Conservation (phyloP, 2,329 filamentous ascomycete genomes). For the Stagonosporopsis cucurbitacearum region DNA sequence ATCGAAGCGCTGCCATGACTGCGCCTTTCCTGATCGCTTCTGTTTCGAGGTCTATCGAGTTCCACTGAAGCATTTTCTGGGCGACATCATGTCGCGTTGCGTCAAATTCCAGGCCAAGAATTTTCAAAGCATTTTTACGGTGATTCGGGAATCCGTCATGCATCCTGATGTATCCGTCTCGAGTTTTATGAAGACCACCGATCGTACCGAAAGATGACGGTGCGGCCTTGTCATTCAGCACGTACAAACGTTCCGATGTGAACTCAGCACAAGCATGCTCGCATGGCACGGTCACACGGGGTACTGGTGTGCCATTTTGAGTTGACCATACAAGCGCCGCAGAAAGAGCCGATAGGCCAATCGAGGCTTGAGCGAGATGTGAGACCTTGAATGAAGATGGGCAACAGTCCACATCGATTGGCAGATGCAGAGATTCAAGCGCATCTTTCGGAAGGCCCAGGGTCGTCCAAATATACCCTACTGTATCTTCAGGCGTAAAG, state of each 20-base stretch:
- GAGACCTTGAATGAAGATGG: constrained; percentile 64
- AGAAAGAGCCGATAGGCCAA: constrained; percentile 59
- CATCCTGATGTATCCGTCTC: constrained; percentile 61
- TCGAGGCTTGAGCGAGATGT: constrained; percentile 59
- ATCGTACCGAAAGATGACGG: constrained; percentile 52
- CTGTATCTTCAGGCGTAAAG: constrained; percentile 35
- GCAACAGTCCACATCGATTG: constrained; percentile 37
- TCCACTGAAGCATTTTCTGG: constrained; percentile 50
- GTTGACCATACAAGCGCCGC: constrained; percentile 56
- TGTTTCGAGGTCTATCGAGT: constrained; percentile 57
- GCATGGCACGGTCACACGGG: constrained; percentile 53
- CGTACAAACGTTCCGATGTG: constrained; percentile 60
- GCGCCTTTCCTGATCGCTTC: constrained; percentile 50
- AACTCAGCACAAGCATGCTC: constrained; percentile 61
- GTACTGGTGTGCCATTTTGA: constrained; percentile 38
- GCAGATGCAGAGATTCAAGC: constrained; percentile 29
- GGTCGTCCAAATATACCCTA: constrained; percentile 40
- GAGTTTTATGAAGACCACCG: constrained; percentile 59
- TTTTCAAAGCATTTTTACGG: constrained; percentile 50
- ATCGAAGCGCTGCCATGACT: constrained; percentile 59
- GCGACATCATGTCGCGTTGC: constrained; percentile 52
- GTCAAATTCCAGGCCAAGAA: constrained; percentile 51
- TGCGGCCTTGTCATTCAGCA: constrained; percentile 49
- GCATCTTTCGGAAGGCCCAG: constrained; percentile 33
- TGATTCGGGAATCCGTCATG: constrained; percentile 64